Base-by-base conservation (phyloP, 768 basidiomycete species). In the Suillus americanus region DNA sequence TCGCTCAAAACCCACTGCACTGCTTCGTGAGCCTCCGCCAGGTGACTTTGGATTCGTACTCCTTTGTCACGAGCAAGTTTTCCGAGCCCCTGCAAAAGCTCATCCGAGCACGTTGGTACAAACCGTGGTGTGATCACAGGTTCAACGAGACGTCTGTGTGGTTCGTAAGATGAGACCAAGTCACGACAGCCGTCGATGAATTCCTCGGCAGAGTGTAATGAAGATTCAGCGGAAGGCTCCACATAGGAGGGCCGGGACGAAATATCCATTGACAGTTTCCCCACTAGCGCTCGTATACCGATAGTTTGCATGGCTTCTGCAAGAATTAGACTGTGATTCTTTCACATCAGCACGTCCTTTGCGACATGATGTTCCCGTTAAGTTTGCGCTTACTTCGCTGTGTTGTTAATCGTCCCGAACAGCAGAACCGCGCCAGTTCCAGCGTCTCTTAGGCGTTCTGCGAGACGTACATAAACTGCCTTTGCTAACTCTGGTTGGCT, bases 101-200 rank as follows among this genome's bases (percentile, higher is more conserved):
- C 86, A 59, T 91, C 80, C 2, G 92, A 90, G 73, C 94, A 96
- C 0, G 94, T 94, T 1, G 95, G 95, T 3, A 96, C 89, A 67
- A 96, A 97, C 20, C 95, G 86, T 0, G 95, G 95, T 0, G 95
- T 95, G 62, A 97, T 75, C 12, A 96, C 91, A 1, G 95, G 95
- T 63, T 90, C 84, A 5, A 95, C 83, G 10, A 92, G 80, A 12
- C 82, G 81, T 51, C 73, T 70, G 67, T 86, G 81, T 3, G 71
- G 56, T 0, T 82, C 82, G 1, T 86, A 72, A 25, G 76, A 63
- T 5, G 78, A 69, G 5, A 79, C 76, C 10, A 85, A 72, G 1
- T 75, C 70, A 33, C 71, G 74, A 60, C 90, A 89, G 28, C 73
- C 75, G 3, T 80, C 71, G 51, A 89, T 82, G 68, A 95, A 96